These are phyloP conservation scores for Saraca asoca DNA, from an alignment of 331 rosid genomes.

Conservation along the genomic window DNA sequence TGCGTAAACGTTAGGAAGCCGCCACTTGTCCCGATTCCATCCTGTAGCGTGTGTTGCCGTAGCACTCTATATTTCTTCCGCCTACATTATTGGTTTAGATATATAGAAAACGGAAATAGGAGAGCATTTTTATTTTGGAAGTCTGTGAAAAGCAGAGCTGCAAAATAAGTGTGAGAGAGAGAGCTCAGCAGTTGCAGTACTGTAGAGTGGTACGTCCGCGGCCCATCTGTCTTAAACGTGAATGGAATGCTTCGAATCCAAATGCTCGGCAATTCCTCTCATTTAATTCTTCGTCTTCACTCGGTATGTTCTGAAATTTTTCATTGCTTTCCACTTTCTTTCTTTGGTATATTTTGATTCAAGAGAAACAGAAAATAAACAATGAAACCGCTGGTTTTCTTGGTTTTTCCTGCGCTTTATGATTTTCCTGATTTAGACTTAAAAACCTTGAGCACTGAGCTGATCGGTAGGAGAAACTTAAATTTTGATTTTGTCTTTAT, in stretches of 20 bases:
- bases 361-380: background rate
- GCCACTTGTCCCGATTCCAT: background rate
- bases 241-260: constrained; percentile 18
- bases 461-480: constrained; percentile 29
- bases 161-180: background rate
- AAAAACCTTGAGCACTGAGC: constrained; percentile 42
- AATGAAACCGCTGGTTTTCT: constrained; percentile 26
- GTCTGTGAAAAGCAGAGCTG: constrained; percentile 5
- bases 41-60: background rate
- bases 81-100: background rate
- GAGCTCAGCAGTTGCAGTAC: background rate
- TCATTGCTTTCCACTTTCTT: background rate
- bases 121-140: background rate
- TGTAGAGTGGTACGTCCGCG: too few species aligned
- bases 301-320: background rate
- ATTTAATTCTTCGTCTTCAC: background rate
- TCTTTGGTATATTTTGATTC: constrained; percentile 7
- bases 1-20: background rate
- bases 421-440: constrained; percentile 43
- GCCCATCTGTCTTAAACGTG: constrained; percentile 10
- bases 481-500: constrained; percentile 1
- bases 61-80: background rate
- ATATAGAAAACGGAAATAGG: background rate
- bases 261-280: constrained; percentile 21
- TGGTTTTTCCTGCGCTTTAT: constrained; percentile 21